Conservation (phyloP, 805 yeast genomes). For the Yueomyces sp. region DNA sequence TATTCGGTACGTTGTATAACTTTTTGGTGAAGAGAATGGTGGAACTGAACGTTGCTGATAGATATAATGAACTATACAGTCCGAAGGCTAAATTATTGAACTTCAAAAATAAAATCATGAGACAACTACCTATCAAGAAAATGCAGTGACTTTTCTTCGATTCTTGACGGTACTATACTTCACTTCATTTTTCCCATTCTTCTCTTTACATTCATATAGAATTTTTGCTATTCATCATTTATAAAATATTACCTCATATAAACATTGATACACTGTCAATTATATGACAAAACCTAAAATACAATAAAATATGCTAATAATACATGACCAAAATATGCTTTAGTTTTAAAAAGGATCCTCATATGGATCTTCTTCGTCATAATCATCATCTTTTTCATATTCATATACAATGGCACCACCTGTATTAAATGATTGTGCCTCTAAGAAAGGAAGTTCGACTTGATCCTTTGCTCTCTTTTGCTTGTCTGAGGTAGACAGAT, state of each 20-base stretch:
- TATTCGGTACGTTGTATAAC: conserved; percentile 80
- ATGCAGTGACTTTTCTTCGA: neutral
- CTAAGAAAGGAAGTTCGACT: conserved; percentile 82
- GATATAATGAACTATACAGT: conserved; percentile 6
- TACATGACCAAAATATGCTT: neutral
- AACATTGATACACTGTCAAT: too few species aligned
- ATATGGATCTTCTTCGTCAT: conserved; percentile 95
- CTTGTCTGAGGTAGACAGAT: conserved; percentile 57
- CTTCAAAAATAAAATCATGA: too few species aligned
- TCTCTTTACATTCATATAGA: too few species aligned
- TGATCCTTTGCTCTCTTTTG: conserved; percentile 71
- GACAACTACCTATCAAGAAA: neutral
- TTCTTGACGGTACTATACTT: too few species aligned
- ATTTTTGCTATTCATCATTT: too few species aligned
- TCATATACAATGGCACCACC: conserved; percentile 96
- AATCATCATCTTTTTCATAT: conserved; percentile 93
- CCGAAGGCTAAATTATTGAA: conserved; percentile 10
- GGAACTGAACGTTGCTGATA: conserved; percentile 57
- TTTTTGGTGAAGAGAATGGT: conserved; percentile 61
- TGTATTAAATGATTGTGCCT: conserved; percentile 59
- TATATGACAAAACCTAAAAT: too few species aligned
- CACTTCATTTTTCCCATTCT: too few species aligned
- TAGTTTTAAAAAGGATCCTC: conserved; percentile 73
- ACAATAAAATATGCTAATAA: too few species aligned
- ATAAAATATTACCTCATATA: too few species aligned